These are phyloP conservation scores for Ogataea neopini DNA, from an alignment of 805 yeast species.

Conservation along the genomic window DNA sequence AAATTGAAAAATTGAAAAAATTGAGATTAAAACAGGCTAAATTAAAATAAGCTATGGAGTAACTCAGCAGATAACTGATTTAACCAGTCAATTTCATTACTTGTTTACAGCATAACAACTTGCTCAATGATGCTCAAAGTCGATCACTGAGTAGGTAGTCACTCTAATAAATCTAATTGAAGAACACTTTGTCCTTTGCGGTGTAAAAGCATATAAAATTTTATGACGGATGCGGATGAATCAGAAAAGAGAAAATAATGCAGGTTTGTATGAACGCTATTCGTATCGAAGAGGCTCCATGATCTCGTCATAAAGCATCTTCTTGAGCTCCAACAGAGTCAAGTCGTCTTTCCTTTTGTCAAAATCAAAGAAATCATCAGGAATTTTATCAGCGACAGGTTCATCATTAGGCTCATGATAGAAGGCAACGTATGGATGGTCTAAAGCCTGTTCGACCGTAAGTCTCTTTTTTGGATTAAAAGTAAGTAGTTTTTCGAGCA, in stretches of 20 bases:
- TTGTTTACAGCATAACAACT: too few relatives aligned
- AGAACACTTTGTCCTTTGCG: neutral
- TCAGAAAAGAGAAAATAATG: constrained; percentile 6
- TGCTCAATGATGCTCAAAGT: too few relatives aligned
- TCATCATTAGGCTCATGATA: constrained; percentile 96
- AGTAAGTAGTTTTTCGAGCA: constrained; percentile 66
- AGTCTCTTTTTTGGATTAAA: constrained; percentile 85
- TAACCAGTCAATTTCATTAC: too few relatives aligned
- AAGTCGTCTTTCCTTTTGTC: constrained; percentile 82
- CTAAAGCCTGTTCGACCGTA: constrained; percentile 78
- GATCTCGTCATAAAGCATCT: constrained; percentile 77
- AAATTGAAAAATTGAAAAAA: too few relatives aligned
- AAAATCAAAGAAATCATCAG: constrained; percentile 85
- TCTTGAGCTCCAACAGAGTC: constrained; percentile 72
- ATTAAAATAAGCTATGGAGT: too few relatives aligned
- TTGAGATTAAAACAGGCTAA: too few relatives aligned
- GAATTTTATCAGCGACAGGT: constrained; percentile 81
- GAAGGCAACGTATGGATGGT: constrained; percentile 81
- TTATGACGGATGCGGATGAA: constrained; percentile 7
- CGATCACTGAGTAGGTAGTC: too few relatives aligned
- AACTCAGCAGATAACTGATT: too few relatives aligned
- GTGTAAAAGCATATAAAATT: constrained; percentile 1
- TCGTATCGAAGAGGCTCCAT: constrained; percentile 47
- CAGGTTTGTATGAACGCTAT: constrained; percentile 1
- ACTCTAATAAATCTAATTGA: neutral